Percentiles rank a stretch among this genome's conserved stretches.
phyloP scores from a whole-genome alignment of 805 yeast genomes.

The Zygosaccharomyces kombuchaensis region DNA sequence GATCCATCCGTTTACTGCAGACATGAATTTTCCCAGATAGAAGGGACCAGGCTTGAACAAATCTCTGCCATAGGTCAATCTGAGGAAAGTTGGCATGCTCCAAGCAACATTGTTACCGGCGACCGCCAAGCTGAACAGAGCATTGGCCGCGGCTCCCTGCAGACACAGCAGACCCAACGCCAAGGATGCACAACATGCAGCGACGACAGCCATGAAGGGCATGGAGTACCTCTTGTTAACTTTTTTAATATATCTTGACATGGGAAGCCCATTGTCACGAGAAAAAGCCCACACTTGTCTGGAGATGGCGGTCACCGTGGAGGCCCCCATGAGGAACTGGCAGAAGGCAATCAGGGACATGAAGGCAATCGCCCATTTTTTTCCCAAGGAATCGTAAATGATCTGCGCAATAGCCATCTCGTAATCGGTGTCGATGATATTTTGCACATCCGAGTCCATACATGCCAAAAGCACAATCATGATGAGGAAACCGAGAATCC shows the following conservation, averaged over 20 bases:
- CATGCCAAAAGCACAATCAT: conserved; percentile 52
- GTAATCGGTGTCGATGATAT: conserved; percentile 41
- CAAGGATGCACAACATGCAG: conserved; percentile 37
- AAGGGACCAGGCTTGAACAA: conserved; percentile 64
- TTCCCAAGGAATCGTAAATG: conserved; percentile 56
- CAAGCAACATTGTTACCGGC: conserved; percentile 43
- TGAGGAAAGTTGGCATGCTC: conserved; percentile 38
- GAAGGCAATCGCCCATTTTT: conserved; percentile 60
- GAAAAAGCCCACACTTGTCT: conserved; percentile 75
- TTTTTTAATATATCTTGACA: conserved; percentile 49
- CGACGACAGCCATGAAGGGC: conserved; percentile 59
- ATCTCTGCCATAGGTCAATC: conserved; percentile 43
- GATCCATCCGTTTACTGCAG: conserved; percentile 44
- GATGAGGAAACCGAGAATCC: conserved; percentile 54
- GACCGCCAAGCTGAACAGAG: conserved; percentile 41
- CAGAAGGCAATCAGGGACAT: conserved; percentile 57
- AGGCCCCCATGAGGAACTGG: conserved; percentile 63
- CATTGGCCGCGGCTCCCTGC: conserved; percentile 42
- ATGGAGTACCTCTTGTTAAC: conserved; percentile 55
- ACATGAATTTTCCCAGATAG: conserved; percentile 49
- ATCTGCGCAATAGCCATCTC: conserved; percentile 67
- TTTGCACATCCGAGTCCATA: conserved; percentile 42
- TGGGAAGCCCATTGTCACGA: conserved; percentile 71
- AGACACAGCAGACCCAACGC: conserved; percentile 40
- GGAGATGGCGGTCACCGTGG: conserved; percentile 58